Percentiles rank a stretch among this genome's conserved stretches.
Conservation (phyloP, 2,329 filamentous ascomycete genomes). For the Fusarium proliferatum region DNA sequence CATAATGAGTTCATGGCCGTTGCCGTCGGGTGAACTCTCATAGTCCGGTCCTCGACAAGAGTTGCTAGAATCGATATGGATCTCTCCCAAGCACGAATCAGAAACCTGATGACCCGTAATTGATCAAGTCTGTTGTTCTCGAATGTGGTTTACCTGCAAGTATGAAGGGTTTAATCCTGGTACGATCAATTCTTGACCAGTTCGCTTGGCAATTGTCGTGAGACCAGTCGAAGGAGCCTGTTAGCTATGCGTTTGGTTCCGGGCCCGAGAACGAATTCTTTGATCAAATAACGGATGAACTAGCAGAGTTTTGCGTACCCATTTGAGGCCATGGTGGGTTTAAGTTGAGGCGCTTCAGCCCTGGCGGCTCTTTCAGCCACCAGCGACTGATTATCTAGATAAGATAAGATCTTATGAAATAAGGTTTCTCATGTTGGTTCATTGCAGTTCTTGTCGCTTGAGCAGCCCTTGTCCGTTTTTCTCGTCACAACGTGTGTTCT, state of each 20-base stretch:
- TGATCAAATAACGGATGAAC: background rate
- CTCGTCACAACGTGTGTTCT: background rate
- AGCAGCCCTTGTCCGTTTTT: background rate
- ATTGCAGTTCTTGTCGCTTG: background rate
- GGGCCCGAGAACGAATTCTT: background rate
- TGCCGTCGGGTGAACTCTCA: background rate
- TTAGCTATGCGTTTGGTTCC: background rate
- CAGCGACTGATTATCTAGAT: conserved; percentile 10
- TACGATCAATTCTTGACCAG: background rate
- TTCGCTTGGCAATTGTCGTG: background rate
- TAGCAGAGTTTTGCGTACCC: background rate
- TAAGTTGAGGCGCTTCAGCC: conserved; percentile 12
- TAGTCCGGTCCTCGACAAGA: background rate
- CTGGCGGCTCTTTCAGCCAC: background rate
- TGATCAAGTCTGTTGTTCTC: background rate
- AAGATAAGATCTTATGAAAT: conserved; percentile 17
- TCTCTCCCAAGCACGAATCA: background rate
- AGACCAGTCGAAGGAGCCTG: background rate
- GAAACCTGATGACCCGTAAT: background rate
- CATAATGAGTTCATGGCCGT: background rate
- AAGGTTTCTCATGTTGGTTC: background rate
- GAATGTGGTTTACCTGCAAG: background rate
- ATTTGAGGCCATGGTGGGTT: background rate
- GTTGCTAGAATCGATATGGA: background rate
- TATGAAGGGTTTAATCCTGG: background rate